Percentiles rank a stretch among this genome's conserved stretches.
phyloP scores from a whole-genome alignment of 306 rosid genomes.

The Castanea crenata region DNA sequence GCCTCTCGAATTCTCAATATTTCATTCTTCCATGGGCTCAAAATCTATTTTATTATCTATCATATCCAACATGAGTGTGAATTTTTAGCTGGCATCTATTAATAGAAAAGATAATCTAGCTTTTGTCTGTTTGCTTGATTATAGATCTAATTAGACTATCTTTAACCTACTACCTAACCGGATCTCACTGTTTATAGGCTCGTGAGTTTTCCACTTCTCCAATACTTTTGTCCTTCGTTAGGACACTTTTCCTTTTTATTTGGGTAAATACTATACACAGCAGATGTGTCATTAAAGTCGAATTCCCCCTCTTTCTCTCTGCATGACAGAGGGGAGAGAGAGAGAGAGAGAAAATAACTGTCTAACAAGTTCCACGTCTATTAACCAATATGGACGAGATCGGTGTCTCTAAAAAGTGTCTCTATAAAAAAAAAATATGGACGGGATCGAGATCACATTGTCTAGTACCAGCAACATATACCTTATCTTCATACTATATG shows the following conservation, averaged over 20 bases:
- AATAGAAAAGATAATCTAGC: constrained; percentile 18
- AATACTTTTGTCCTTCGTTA: neutral
- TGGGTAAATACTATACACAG: neutral
- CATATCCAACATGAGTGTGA: constrained; percentile 5
- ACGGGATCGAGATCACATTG: neutral
- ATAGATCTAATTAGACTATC: constrained; percentile 25
- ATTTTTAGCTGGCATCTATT: constrained; percentile 15
- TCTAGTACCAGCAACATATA: neutral
- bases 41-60: neutral
- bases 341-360: neutral
- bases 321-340: too few species aligned
- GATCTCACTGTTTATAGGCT: constrained; percentile 23
- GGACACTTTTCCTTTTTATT: neutral
- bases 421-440: neutral
- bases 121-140: constrained; percentile 39
- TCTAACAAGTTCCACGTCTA: neutral
- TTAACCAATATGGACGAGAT: neutral
- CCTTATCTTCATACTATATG: too few species aligned
- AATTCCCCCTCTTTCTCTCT: too few species aligned
- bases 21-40: neutral
- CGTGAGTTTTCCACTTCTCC: constrained; percentile 27
- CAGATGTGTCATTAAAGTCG: neutral
- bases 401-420: too few species aligned
- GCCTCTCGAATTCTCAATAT: neutral
- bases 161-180: constrained; percentile 25